Conservation (phyloP, 2,329 filamentous ascomycete genomes). For the Claviceps quebecensis region DNA sequence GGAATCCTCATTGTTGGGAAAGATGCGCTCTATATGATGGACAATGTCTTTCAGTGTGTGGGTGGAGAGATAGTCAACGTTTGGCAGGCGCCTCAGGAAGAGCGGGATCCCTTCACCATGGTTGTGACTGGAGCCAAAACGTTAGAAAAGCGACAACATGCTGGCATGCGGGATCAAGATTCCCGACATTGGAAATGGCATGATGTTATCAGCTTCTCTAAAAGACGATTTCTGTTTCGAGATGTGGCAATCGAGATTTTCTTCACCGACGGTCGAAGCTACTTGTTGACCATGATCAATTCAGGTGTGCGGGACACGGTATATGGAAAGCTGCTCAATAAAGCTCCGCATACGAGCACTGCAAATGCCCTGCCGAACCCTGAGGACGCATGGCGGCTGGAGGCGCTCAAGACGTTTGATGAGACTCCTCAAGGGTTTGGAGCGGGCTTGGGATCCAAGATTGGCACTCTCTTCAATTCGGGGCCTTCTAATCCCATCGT, state of each 20-base stretch:
- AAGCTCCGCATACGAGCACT: slow-evolving; percentile 67
- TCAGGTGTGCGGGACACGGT: slow-evolving; percentile 64
- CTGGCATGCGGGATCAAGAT: slow-evolving; percentile 52
- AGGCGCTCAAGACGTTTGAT: slow-evolving; percentile 58
- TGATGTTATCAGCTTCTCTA: slow-evolving; percentile 89
- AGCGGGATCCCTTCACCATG: slow-evolving; percentile 87
- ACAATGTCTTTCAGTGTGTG: slow-evolving; percentile 88
- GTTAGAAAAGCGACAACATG: slow-evolving; percentile 45
- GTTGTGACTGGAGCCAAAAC: slow-evolving; percentile 63
- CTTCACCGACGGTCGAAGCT: slow-evolving; percentile 92
- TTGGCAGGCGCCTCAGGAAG: slow-evolving; percentile 81
- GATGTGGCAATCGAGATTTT: slow-evolving; percentile 96
- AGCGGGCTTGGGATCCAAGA: slow-evolving; percentile 69
- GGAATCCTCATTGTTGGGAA: slow-evolving; percentile 89
- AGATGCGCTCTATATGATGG: slow-evolving; percentile 82
- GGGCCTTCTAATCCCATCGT: slow-evolving; percentile 72
- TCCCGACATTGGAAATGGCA: slow-evolving; percentile 87
- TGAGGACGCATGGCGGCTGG: slow-evolving; percentile 84
- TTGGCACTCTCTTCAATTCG: slow-evolving; percentile 83
- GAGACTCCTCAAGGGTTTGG: slow-evolving; percentile 53
- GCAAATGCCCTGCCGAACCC: slow-evolving; percentile 56
- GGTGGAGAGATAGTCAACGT: slow-evolving; percentile 96
- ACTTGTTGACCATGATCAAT: slow-evolving; percentile 74
- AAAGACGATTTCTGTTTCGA: slow-evolving; percentile 85
- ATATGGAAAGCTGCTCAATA: slow-evolving; percentile 58